Evolutionary conservation across 495 filamentous ascomycete species (phyloP).

Genomic region (Penicillium lagena): DNA sequence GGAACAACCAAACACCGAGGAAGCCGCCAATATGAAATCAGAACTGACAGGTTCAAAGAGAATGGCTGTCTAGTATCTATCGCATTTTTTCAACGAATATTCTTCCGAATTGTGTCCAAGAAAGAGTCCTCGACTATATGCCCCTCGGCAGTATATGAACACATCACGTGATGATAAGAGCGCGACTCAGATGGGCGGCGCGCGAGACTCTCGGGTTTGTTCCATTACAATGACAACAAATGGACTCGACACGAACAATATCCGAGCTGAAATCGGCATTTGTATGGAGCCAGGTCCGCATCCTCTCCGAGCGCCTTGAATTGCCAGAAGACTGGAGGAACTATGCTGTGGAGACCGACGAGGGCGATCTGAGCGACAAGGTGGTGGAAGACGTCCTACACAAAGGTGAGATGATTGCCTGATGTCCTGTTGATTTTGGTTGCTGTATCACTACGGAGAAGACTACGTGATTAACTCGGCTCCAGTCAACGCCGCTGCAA

Average conservation of each 20-base stretch:
- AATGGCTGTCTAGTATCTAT: no score
- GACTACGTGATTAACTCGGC: constrained; percentile 4
- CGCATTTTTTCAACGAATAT: no score
- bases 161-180: not conserved
- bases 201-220: constrained; percentile 2
- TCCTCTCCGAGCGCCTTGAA: constrained; percentile 49
- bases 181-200: not conserved
- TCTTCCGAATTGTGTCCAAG: no score
- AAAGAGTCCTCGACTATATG: no score
- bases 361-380: constrained; percentile 44
- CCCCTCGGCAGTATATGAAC: no score
- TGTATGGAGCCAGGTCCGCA: constrained; percentile 54
- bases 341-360: constrained; percentile 32
- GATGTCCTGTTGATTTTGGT: no score
- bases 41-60: no score
- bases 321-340: constrained; percentile 54
- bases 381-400: constrained; percentile 50
- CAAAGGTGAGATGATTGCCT: constrained; percentile 31
- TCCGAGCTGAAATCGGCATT: constrained; percentile 59
- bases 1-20: no score
- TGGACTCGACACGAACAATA: constrained; percentile 46
- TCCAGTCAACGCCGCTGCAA: constrained; percentile 57
- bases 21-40: no score
- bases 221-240: constrained; percentile 14
- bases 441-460: no score